A percentile compares a stretch with the other conserved stretches of the same genome.
phyloP scores from a whole-genome alignment of 2,329 filamentous ascomycete genomes.

The Fusarium nanum region DNA sequence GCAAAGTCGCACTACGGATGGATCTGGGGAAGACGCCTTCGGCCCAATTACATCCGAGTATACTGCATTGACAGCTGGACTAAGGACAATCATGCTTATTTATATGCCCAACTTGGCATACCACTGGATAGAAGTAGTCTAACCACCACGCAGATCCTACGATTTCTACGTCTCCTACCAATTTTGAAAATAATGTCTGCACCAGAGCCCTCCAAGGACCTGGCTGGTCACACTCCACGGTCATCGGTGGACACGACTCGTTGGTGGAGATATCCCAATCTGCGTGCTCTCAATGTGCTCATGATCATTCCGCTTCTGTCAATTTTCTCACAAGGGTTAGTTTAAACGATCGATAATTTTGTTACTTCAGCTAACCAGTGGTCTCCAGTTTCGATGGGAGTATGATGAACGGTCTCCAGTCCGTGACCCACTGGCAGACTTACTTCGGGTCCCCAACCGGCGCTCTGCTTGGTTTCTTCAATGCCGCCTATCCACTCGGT shows the following conservation, averaged over 20 bases:
- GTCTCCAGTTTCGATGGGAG: not conserved
- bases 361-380: too few relatives aligned
- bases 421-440: not conserved
- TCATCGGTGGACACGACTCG: not conserved
- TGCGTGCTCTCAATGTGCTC: not conserved
- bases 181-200: not conserved
- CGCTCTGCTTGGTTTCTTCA: slow-evolving; percentile 6
- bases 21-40: not conserved
- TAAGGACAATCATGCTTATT: too few relatives aligned
- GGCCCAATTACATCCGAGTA: not conserved
- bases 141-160: too few relatives aligned
- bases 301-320: slow-evolving; percentile 7
- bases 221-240: not conserved
- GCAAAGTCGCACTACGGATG: not conserved
- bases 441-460: not conserved
- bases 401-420: slow-evolving; percentile 12
- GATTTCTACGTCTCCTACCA: too few relatives aligned
- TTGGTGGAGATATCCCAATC: slow-evolving; percentile 1
- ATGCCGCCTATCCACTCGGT: not conserved
- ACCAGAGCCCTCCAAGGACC: not conserved
- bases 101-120: not conserved
- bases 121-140: too few relatives aligned
- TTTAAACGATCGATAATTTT: too few relatives aligned
- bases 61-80: too few relatives aligned
- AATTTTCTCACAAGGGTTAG: not conserved